phyloP scores from a whole-genome alignment of 2,329 filamentous ascomycete genomes.

The Talaromyces piceae region DNA sequence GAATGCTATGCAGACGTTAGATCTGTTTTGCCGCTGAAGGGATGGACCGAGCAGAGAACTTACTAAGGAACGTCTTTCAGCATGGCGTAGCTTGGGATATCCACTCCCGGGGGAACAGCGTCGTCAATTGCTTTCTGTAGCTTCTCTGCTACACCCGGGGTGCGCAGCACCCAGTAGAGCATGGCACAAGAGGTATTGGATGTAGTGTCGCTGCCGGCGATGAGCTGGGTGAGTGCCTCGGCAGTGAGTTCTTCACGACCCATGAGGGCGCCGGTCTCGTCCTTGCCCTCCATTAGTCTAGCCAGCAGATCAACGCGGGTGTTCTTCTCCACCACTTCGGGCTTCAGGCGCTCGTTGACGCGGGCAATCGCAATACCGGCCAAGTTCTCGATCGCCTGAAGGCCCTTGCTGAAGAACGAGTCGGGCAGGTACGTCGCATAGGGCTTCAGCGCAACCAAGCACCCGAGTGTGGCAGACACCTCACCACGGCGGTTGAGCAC shows the following conservation, averaged over 20 bases:
- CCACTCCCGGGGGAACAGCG: slow-evolving; percentile 52
- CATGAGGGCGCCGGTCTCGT: slow-evolving; percentile 68
- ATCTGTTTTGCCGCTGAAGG: background rate
- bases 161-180: slow-evolving; percentile 65
- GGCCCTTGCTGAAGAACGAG: slow-evolving; percentile 68
- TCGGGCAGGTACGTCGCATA: slow-evolving; percentile 76
- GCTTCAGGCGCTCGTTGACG: slow-evolving; percentile 65
- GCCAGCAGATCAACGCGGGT: slow-evolving; percentile 73
- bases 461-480: slow-evolving; percentile 73
- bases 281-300: slow-evolving; percentile 76
- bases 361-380: slow-evolving; percentile 82
- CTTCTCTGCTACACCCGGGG: slow-evolving; percentile 63
- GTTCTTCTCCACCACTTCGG: slow-evolving; percentile 51
- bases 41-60: slow-evolving; percentile 10
- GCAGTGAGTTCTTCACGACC: slow-evolving; percentile 75
- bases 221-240: slow-evolving; percentile 83
- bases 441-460: slow-evolving; percentile 65
- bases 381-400: slow-evolving; percentile 68
- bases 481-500: slow-evolving; percentile 84
- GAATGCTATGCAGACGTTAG: slow-evolving; percentile 38
- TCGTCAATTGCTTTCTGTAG: slow-evolving; percentile 70
- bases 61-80: slow-evolving; percentile 68
- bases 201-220: slow-evolving; percentile 61
- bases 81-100: slow-evolving; percentile 63
- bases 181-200: slow-evolving; percentile 74